phyloP scores from a whole-genome alignment of 2,329 filamentous ascomycete genomes.

The Cladophialophora exuberans region DNA sequence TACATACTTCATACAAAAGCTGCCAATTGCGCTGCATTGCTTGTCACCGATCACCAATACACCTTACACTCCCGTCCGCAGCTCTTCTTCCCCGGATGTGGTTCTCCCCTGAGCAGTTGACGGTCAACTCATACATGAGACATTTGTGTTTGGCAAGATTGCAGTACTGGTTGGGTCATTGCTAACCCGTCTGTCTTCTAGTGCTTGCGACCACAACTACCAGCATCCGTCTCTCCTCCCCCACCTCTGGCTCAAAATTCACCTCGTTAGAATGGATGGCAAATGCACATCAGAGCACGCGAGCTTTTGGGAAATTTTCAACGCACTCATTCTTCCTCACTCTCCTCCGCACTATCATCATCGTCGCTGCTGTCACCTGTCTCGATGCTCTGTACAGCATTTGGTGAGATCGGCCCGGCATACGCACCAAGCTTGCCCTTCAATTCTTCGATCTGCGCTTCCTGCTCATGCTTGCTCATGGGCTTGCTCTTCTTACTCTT shows the following conservation, averaged over 20 bases:
- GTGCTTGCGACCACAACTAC: too few species aligned
- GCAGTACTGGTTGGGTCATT: too few species aligned
- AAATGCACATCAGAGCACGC: neutral
- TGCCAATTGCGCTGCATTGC: neutral
- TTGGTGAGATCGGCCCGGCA: constrained; percentile 45
- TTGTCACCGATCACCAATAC: too few species aligned
- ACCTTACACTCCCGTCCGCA: too few species aligned
- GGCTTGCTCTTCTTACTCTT: constrained; percentile 57
- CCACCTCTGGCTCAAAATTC: too few species aligned
- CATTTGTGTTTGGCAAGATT: too few species aligned
- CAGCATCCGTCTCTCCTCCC: too few species aligned
- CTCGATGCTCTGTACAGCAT: constrained; percentile 48
- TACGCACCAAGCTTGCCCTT: constrained; percentile 51
- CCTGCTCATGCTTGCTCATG: constrained; percentile 56
- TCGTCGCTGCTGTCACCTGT: constrained; percentile 51
- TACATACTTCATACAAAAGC: constrained; percentile 3
- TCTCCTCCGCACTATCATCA: constrained; percentile 53
- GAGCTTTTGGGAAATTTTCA: neutral
- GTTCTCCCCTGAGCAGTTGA: too few species aligned
- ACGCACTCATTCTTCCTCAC: constrained; percentile 49
- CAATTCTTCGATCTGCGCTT: constrained; percentile 53
- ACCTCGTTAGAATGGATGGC: neutral
- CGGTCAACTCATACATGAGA: too few species aligned
- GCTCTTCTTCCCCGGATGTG: too few species aligned
- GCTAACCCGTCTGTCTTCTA: too few species aligned